Evolutionary conservation across 495 filamentous ascomycete species (phyloP).

Genomic region (Penicillium egyptiacum): DNA sequence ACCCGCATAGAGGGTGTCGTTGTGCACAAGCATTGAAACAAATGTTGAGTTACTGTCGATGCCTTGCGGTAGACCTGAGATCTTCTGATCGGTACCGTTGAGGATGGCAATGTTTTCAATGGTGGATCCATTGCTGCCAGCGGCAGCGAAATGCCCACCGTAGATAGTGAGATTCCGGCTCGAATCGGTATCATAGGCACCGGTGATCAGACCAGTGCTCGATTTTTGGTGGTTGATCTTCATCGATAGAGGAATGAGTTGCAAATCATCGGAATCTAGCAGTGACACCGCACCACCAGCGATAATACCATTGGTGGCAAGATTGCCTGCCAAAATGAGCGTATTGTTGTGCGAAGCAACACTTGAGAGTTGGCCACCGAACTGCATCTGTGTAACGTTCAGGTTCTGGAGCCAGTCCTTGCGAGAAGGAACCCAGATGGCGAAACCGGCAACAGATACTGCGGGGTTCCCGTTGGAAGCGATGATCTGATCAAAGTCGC

Average conservation of each 20-base stretch:
- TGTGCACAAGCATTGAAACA: slow-evolving; percentile 64
- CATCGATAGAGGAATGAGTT: slow-evolving; percentile 55
- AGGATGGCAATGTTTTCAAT: slow-evolving; percentile 80
- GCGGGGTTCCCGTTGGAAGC: slow-evolving; percentile 61
- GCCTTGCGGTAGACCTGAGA: slow-evolving; percentile 68
- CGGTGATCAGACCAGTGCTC: slow-evolving; percentile 67
- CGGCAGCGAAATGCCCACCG: slow-evolving; percentile 82
- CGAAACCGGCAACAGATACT: slow-evolving; percentile 70
- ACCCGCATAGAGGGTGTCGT: slow-evolving; percentile 75
- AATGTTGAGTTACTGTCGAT: slow-evolving; percentile 73
- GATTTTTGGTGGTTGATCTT: slow-evolving; percentile 59
- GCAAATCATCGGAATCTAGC: slow-evolving; percentile 48
- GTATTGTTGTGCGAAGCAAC: slow-evolving; percentile 60
- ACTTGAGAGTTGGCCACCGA: slow-evolving; percentile 70
- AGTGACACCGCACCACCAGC: slow-evolving; percentile 70
- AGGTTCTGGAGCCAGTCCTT: slow-evolving; percentile 89
- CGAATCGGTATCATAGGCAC: slow-evolving; percentile 69
- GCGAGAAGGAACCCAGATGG: slow-evolving; percentile 88
- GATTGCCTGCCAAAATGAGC: slow-evolving; percentile 73
- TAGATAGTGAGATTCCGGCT: slow-evolving; percentile 80
- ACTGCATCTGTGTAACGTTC: slow-evolving; percentile 59
- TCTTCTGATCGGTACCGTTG: slow-evolving; percentile 57
- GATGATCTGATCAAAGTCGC: slow-evolving; percentile 71
- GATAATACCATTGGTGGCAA: slow-evolving; percentile 67
- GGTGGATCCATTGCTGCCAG: slow-evolving; percentile 63